Conservation (phyloP, 1,139 yeast genomes). For the Scheffersomyces lignicola region DNA sequence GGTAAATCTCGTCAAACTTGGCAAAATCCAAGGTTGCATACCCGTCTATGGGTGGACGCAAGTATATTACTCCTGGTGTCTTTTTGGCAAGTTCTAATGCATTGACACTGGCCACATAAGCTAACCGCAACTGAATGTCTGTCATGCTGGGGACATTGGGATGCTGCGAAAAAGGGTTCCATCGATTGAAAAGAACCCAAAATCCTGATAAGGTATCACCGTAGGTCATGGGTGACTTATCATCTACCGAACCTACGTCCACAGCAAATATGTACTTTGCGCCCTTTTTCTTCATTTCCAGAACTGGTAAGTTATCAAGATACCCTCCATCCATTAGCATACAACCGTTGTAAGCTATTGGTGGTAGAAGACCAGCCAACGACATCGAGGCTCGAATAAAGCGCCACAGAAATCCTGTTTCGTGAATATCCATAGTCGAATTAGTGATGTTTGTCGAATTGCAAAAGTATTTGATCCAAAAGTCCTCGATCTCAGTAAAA, state of each 20-base stretch:
- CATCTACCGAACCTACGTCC: constrained; percentile 97
- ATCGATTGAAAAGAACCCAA: constrained; percentile 85
- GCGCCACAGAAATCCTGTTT: constrained; percentile 93
- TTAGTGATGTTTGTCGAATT: constrained; percentile 96
- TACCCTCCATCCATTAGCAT: constrained; percentile 97
- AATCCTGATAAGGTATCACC: constrained; percentile 93
- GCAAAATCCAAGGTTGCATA: constrained; percentile 92
- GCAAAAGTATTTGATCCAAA: constrained; percentile 86
- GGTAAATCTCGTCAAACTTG: constrained; percentile 84
- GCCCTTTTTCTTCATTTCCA: constrained; percentile 86
- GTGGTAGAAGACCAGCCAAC: constrained; percentile 89
- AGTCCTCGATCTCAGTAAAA: constrained; percentile 88
- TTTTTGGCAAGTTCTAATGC: constrained; percentile 85
- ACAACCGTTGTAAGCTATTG: constrained; percentile 82
- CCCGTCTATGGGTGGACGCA: constrained; percentile 91
- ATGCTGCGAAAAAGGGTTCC: constrained; percentile 86
- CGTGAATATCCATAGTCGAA: constrained; percentile 92
- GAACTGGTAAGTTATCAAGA: constrained; percentile 88
- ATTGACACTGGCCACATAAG: constrained; percentile 93
- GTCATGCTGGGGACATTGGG: constrained; percentile 94
- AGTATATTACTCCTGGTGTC: constrained; percentile 84
- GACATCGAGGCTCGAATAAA: constrained; percentile 97
- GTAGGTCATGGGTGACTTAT: constrained; percentile 83
- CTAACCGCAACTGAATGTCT: constrained; percentile 89
- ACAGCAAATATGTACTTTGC: constrained; percentile 88